A percentile compares a stretch with the other conserved stretches of the same genome.
Conservation (phyloP, 371 early-diverging fungal species). For the Cokeromyces recurvatus region DNA sequence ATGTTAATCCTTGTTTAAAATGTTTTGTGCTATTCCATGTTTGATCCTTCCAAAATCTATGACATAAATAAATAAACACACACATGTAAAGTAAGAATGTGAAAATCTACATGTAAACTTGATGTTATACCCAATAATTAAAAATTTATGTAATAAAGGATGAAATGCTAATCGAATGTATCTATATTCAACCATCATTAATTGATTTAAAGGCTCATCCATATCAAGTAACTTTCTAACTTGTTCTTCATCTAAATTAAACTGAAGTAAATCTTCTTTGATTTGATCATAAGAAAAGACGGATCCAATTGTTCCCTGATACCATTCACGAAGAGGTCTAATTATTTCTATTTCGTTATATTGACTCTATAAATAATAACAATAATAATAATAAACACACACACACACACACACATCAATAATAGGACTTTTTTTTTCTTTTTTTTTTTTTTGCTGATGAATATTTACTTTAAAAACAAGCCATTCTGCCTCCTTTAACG, state of each 20-base stretch:
- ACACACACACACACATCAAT: too few species aligned
- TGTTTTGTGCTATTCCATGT: slow-evolving; percentile 54
- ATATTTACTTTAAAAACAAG: slow-evolving; percentile 58
- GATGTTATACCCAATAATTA: slow-evolving; percentile 51
- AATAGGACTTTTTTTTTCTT: not conserved
- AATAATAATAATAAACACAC: too few species aligned
- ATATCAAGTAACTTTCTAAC: slow-evolving; percentile 22
- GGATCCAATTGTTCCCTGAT: slow-evolving; percentile 66
- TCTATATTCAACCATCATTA: slow-evolving; percentile 72
- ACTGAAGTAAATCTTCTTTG: slow-evolving; percentile 32
- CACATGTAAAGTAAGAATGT: not conserved
- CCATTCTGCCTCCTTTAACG: slow-evolving; percentile 64
- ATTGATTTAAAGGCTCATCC: slow-evolving; percentile 27
- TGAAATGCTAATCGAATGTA: slow-evolving; percentile 84
- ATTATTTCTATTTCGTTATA: slow-evolving; percentile 66
- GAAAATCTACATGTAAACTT: not conserved
- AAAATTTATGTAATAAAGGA: slow-evolving; percentile 67
- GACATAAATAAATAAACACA: not conserved
- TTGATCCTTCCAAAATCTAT: slow-evolving; percentile 73
- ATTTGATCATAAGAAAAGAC: slow-evolving; percentile 54
- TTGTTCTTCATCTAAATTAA: slow-evolving; percentile 15
- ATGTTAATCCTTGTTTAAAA: slow-evolving; percentile 51
- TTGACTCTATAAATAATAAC: slow-evolving; percentile 70
- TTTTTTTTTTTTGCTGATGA: not conserved
- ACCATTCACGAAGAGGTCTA: slow-evolving; percentile 50